A percentile compares a stretch with the other conserved stretches of the same genome.
phyloP scores from a whole-genome alignment of 73 alveolate genomes.

The Blepharisma japonicum region DNA sequence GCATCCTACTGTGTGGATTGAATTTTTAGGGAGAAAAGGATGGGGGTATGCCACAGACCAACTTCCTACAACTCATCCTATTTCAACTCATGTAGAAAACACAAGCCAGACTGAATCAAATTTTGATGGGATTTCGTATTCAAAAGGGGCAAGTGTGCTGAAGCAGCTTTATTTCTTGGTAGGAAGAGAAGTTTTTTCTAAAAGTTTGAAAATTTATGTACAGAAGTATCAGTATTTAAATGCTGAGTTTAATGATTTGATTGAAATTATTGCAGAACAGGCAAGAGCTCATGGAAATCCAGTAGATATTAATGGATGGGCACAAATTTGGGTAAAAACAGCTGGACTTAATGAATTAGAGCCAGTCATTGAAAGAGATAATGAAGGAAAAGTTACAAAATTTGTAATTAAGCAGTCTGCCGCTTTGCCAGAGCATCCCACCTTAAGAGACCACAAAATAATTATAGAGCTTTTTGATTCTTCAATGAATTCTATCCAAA shows the following conservation, averaged over 20 bases:
- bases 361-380: conserved; percentile 52
- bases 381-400: conserved; percentile 50
- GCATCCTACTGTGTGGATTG: conserved; percentile 49
- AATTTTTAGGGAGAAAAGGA: conserved; percentile 73
- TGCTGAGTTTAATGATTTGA: conserved; percentile 82
- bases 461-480: conserved; percentile 61
- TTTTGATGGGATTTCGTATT: conserved; percentile 92
- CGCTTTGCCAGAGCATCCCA: conserved; percentile 65
- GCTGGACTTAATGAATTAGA: conserved; percentile 84
- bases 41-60: conserved; percentile 91
- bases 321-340: conserved; percentile 70
- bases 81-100: conserved; percentile 71
- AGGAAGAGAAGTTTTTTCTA: conserved; percentile 78
- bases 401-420: conserved; percentile 63
- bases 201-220: conserved; percentile 77
- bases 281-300: conserved; percentile 58
- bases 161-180: conserved; percentile 77
- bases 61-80: conserved; percentile 90
- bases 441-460: conserved; percentile 59
- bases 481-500: conserved; percentile 38
- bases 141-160: conserved; percentile 88
- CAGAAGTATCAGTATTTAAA: conserved; percentile 69
- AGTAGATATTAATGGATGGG: conserved; percentile 56
- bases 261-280: conserved; percentile 57
- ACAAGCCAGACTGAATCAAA: conserved; percentile 87